Base-by-base conservation (phyloP, 345 rosid genomes). In the Rhodomyrtus tomentosa region DNA sequence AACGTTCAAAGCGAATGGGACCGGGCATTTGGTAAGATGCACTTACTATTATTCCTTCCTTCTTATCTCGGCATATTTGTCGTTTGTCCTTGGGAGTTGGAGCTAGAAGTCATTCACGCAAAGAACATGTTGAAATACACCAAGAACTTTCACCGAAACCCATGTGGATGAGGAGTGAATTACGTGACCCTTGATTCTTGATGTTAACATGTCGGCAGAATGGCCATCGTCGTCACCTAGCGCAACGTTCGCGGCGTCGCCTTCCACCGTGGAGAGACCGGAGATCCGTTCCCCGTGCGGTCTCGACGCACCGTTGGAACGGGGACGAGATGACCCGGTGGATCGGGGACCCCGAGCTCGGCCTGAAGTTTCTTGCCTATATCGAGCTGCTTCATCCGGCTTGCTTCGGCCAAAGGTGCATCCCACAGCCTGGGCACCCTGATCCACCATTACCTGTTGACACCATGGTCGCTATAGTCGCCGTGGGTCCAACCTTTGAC, bases 251-350 rank as follows among this genome's bases (percentile, higher is more conserved):
- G 1, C 14, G 48, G 87, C 86, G 10, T 86, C 86, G 29, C 89
- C 84, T 29, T 84, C 86, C 59, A 86, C 85, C 82, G 95, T 86
- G 68, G 95, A 92, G 56, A 94, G 94, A 58, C 94, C 98, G 11
- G 92, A 32, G 82, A 91, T 87, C 48, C 86, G 94, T 81, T 91
- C 91, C 11, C 87, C 87, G 85, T 79, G 98, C 98, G 1, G 98
- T 95, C 89, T 96, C 94, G 62, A 93, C 62, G 27, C 99, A 96
- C 2, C 98, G 94, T 87, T 89, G 88, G 56, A 96, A 96, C 10
- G 98, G 98, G 40, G 98, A 96, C 50, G 92, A 94, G 81, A 95
- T 89, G 79, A 95, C 90, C 27, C 98, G 96, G 84, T 95, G 95
- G 90, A 95, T 94, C 48, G 93, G 95, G 95, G 81, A 89, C 93